Conservation (phyloP, 208 protist genomes). For the Trypanosomatidae sp. region DNA sequence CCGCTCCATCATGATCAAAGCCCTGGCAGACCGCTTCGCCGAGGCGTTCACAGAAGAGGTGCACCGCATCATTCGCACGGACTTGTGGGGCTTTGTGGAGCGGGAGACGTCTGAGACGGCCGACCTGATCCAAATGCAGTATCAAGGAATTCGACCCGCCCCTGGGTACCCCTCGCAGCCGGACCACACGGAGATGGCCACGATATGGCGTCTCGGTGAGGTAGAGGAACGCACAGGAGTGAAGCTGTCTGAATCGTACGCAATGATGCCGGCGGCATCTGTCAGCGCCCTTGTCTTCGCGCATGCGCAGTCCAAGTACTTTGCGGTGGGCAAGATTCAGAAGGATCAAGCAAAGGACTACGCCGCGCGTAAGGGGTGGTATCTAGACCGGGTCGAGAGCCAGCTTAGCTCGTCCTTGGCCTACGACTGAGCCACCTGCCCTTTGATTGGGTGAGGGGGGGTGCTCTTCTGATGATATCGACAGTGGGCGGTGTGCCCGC, state of each 20-base stretch:
- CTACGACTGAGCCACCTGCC: constrained; percentile 29
- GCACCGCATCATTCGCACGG: constrained; percentile 87
- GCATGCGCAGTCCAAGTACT: constrained; percentile 94
- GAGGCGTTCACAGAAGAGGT: constrained; percentile 90
- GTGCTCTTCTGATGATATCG: not conserved
- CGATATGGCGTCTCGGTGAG: constrained; percentile 84
- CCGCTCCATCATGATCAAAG: constrained; percentile 93
- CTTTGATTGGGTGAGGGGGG: not conserved
- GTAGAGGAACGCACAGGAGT: constrained; percentile 71
- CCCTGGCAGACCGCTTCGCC: constrained; percentile 91
- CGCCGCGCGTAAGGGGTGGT: constrained; percentile 71
- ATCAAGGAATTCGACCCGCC: constrained; percentile 96
- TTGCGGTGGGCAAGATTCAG: constrained; percentile 95
- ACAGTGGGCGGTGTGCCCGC: too few relatives aligned
- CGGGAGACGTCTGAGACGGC: constrained; percentile 76
- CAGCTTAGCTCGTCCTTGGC: constrained; percentile 45
- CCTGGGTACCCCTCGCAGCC: constrained; percentile 97
- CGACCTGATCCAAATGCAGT: constrained; percentile 94
- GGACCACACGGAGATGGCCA: constrained; percentile 96
- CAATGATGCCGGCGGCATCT: constrained; percentile 94
- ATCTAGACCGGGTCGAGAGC: constrained; percentile 40
- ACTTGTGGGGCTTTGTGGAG: constrained; percentile 93
- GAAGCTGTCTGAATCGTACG: constrained; percentile 92
- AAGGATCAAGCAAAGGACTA: constrained; percentile 95
- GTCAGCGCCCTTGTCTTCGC: constrained; percentile 95